These are phyloP conservation scores for Mucor piriformis DNA, from an alignment of 371 early-diverging fungal species.

Conservation along the genomic window DNA sequence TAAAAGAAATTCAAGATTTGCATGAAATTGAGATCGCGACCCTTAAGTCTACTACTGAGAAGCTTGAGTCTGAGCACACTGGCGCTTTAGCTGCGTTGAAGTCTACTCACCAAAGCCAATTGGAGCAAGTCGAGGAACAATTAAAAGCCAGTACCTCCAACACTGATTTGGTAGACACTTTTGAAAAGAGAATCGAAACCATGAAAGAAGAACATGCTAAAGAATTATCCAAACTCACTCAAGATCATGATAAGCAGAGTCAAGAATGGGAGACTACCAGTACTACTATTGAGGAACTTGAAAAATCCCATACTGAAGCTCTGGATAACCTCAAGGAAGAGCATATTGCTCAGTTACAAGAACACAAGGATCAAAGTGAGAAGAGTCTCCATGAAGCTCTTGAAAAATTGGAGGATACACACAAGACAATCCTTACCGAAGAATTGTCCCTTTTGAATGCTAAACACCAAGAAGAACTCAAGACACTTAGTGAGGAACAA, in stretches of 20 bases:
- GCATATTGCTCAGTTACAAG: constrained; percentile 10
- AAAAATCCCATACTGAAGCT: constrained; percentile 6
- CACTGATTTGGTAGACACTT: not conserved
- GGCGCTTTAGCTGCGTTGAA: constrained; percentile 4
- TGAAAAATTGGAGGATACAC: constrained; percentile 1
- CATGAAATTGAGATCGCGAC: not conserved
- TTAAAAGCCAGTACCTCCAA: not conserved
- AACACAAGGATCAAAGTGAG: not conserved
- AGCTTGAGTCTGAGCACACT: not conserved
- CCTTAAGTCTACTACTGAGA: not conserved
- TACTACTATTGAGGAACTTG: not conserved
- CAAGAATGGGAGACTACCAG: constrained; percentile 15
- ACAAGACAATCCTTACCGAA: constrained; percentile 1
- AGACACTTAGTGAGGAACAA: constrained; percentile 1
- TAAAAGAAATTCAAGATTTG: constrained; percentile 4
- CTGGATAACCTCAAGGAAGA: constrained; percentile 17
- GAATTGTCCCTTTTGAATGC: not conserved
- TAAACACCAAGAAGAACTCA: constrained; percentile 8
- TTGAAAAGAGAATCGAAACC: constrained; percentile 19
- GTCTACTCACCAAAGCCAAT: constrained; percentile 6
- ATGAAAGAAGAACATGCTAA: constrained; percentile 31
- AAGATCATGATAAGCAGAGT: constrained; percentile 23
- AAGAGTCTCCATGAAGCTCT: constrained; percentile 4
- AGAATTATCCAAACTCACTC: constrained; percentile 16
- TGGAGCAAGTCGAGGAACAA: constrained; percentile 1